Percentiles rank a stretch among this genome's conserved stretches.
Evolutionary conservation across 2,329 filamentous ascomycete species (phyloP).

Genomic region (Onygena corvina): DNA sequence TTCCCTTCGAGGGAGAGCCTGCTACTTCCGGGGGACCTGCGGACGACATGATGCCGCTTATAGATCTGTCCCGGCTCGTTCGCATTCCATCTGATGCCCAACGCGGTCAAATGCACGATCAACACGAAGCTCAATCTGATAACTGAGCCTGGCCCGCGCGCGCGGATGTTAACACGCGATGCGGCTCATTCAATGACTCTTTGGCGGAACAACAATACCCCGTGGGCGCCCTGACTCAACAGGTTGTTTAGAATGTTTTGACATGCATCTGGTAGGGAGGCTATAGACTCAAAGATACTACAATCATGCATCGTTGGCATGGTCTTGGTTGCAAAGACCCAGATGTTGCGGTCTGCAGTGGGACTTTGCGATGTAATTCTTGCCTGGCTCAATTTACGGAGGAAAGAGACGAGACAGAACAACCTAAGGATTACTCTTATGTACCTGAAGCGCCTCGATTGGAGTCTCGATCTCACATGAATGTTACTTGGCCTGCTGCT

Average conservation of each 20-base stretch:
- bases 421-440: neutral
- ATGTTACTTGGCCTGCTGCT: neutral
- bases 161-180: neutral
- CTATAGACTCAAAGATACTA: neutral
- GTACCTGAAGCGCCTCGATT: neutral
- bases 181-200: neutral
- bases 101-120: neutral
- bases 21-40: neutral
- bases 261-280: too few relatives aligned
- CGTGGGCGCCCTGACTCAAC: neutral
- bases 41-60: neutral
- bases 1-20: neutral
- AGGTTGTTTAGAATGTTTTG: too few relatives aligned
- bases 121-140: neutral
- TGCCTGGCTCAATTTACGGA: neutral
- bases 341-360: neutral
- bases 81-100: neutral
- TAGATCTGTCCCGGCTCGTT: neutral
- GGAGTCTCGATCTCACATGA: neutral
- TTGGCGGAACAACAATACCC: neutral
- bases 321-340: neutral
- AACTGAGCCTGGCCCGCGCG: too few relatives aligned
- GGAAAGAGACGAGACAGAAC: neutral
- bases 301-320: slow-evolving; percentile 6
- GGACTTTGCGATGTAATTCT: neutral